Evolutionary conservation across 768 basidiomycete genomes (phyloP), one percentile per base, ranked within the genome.

Genomic region (Piloderma croceum): DNA sequence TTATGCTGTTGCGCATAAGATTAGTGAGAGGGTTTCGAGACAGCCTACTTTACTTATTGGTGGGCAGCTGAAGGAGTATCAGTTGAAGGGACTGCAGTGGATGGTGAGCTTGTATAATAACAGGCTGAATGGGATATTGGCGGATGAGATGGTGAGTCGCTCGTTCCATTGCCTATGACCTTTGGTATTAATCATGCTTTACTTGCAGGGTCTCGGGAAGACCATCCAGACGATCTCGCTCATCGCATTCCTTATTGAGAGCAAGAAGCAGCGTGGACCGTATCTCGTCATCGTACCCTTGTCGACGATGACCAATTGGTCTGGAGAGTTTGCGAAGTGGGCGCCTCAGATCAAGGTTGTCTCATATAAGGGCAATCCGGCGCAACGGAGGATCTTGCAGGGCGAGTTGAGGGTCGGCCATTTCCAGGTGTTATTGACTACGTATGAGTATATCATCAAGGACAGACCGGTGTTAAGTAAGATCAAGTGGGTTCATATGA

Each of bases 71-170:
- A 97, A 96, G 62, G 91, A 93, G 34, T 94, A 96, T 58, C 92
- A 96, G 62, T 43, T 96, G 52, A 92, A 93, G 67, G 92, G 92
- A 43, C 62, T 97, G 53, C 92, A 94, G 63, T 97, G 92, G 91
- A 94, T 96, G 92, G 92, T 97, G 53, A 90, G 86, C 62, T 71
- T 96, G 65, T 96, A 92, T 62, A 96, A 97, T 62, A 97, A 96
- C 71, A 80, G 83, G 55, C 73, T 96, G 45, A 93, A 96, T 52
- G 92, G 92, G 44, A 96, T 97, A 49, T 63, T 96, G 32, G 92
- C 92, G 45, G 92, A 97, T 53, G 88, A 91, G 65, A 93, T 94
- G 92, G 85, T 81, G 40, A 41, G 69, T 56, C n/a, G n/a, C n/a
- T 12, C 34, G 36, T 29, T 17, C n/a, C 36, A 21, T 34, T 36